These are phyloP conservation scores for Ophioceras dolichostomum DNA, from an alignment of 2,329 filamentous ascomycete species.

Conservation along the genomic window DNA sequence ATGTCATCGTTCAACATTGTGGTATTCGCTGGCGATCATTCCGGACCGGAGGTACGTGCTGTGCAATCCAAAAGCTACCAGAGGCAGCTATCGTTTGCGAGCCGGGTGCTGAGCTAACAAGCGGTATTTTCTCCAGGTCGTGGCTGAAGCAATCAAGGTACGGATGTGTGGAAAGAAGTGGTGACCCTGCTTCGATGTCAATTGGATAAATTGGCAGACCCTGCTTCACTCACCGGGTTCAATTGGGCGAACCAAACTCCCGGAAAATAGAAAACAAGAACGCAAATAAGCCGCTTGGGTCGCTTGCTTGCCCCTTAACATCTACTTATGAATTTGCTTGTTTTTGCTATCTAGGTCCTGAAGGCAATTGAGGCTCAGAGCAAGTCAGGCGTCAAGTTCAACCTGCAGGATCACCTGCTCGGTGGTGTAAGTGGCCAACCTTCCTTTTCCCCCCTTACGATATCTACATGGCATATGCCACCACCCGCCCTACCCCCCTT, in stretches of 20 bases:
- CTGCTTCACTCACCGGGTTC: too few species aligned
- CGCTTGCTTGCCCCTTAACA: too few species aligned
- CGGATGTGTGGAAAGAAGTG: too few species aligned
- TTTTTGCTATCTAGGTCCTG: slow-evolving; percentile 49
- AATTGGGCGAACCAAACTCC: too few species aligned
- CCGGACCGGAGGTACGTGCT: slow-evolving; percentile 73
- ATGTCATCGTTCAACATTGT: slow-evolving; percentile 70
- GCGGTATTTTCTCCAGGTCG: slow-evolving; percentile 42
- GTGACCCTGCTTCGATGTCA: too few species aligned
- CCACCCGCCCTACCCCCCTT: too few species aligned
- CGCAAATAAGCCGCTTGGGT: too few species aligned
- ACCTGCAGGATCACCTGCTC: slow-evolving; percentile 79
- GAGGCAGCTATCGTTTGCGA: too few species aligned
- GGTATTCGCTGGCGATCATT: slow-evolving; percentile 74
- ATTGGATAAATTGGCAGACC: too few species aligned
- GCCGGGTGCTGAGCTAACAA: slow-evolving; percentile 8
- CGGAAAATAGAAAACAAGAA: too few species aligned
- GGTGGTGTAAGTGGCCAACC: slow-evolving; percentile 90
- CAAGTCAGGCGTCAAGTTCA: slow-evolving; percentile 63
- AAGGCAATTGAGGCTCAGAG: slow-evolving; percentile 63
- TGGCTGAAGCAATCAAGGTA: slow-evolving; percentile 78
- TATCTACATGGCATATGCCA: slow-evolving; percentile 1
- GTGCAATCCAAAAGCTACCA: too few species aligned
- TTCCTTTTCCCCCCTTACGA: slow-evolving; percentile 15
- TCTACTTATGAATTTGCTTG: too few species aligned